Evolutionary conservation across 169 alveolate species (phyloP).

Genomic region (Plasmodium vivax): DNA sequence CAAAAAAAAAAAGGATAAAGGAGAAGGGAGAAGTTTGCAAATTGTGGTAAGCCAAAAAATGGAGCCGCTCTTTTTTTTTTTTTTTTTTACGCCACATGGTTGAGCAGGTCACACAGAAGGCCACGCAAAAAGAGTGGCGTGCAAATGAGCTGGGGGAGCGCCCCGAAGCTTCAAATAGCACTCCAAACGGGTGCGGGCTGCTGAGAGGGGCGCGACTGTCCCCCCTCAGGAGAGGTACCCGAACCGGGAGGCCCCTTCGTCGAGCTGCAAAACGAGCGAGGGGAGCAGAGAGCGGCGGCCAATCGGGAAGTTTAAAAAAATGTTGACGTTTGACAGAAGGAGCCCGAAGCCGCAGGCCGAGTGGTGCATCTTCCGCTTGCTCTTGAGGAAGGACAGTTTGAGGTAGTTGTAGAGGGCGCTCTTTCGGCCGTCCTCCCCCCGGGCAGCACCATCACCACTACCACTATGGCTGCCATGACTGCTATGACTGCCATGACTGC

Average conservation of each 20-base stretch:
- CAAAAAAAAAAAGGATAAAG: background rate
- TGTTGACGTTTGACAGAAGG: constrained; percentile 14
- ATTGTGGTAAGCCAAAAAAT: background rate
- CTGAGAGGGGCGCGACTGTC: background rate
- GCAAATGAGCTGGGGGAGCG: background rate
- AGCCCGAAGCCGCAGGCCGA: constrained; percentile 57
- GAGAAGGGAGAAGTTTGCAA: background rate
- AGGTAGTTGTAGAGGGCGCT: background rate
- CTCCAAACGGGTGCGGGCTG: background rate
- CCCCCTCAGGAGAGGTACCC: constrained; percentile 15
- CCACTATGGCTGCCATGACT: no score
- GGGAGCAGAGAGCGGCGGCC: background rate
- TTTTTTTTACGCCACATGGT: background rate
- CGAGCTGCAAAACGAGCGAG: constrained; percentile 22
- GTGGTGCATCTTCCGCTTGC: constrained; percentile 6
- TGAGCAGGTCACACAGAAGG: background rate
- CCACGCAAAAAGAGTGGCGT: background rate
- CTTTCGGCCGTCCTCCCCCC: background rate
- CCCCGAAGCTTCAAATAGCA: background rate
- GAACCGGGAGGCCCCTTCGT: constrained; percentile 30
- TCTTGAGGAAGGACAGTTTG: constrained; percentile 21
- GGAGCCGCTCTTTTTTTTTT: background rate
- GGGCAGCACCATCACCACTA: no score
- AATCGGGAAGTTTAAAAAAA: constrained; percentile 34
- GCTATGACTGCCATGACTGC: no score